Percentiles rank a stretch among this genome's conserved stretches.
Evolutionary conservation across 441 rosid genomes (phyloP).

Genomic region (Adansonia grandidieri): DNA sequence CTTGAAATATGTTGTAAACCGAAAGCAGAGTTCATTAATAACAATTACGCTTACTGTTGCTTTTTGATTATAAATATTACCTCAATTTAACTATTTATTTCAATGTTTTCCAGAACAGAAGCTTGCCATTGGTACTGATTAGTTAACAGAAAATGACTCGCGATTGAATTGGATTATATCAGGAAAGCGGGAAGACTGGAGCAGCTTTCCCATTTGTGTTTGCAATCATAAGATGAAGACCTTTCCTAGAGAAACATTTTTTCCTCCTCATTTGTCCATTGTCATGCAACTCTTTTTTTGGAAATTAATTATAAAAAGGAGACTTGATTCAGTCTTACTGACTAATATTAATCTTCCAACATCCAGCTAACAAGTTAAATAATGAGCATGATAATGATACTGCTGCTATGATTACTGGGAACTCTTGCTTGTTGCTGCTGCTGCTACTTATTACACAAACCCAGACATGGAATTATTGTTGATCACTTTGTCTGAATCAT

Average conservation of each 20-base stretch:
- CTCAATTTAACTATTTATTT: not conserved
- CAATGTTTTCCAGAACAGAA: not conserved
- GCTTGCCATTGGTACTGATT: not conserved
- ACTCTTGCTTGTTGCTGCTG: not conserved
- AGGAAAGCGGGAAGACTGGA: slow-evolving; percentile 14
- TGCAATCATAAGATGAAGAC: slow-evolving; percentile 8
- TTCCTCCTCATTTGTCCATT: not conserved
- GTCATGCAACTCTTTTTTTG: not conserved
- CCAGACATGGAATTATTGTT: not conserved
- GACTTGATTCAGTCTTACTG: not conserved
- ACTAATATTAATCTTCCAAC: not conserved
- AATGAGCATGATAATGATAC: not conserved
- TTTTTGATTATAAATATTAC: not conserved
- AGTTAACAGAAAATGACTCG: not conserved
- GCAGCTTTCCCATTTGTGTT: slow-evolving; percentile 10
- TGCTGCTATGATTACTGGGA: not conserved
- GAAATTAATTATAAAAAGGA: not conserved
- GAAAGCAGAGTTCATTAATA: not conserved
- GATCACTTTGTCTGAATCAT: not conserved
- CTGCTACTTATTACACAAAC: slow-evolving; percentile 8
- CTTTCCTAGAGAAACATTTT: slow-evolving; percentile 8
- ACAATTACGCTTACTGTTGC: not conserved
- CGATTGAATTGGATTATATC: not conserved
- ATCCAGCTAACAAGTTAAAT: not conserved
- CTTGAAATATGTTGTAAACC: not conserved